phyloP scores from a whole-genome alignment of 2,329 filamentous ascomycete genomes.

The Dactylonectria estremocensis region DNA sequence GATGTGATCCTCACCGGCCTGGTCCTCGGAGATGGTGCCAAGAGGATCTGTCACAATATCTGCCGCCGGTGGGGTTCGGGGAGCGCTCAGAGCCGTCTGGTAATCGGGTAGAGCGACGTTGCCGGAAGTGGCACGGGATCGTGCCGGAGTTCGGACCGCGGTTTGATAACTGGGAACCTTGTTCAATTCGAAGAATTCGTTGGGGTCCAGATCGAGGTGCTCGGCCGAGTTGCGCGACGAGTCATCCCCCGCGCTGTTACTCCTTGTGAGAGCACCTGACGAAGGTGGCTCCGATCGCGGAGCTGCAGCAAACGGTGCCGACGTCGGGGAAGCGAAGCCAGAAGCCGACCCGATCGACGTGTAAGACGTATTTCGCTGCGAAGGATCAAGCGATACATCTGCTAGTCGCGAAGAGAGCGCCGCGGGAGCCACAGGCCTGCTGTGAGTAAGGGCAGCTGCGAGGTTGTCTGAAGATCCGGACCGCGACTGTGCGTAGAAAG shows the following conservation, averaged over 20 bases:
- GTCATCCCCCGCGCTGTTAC: slow-evolving; percentile 66
- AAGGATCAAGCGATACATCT: slow-evolving; percentile 71
- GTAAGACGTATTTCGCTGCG: slow-evolving; percentile 63
- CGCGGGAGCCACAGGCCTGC: slow-evolving; percentile 60
- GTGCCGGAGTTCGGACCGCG: slow-evolving; percentile 76
- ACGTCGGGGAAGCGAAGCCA: slow-evolving; percentile 61
- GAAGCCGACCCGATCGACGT: slow-evolving; percentile 61
- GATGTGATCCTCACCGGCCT: slow-evolving; percentile 44
- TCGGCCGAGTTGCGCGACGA: slow-evolving; percentile 71
- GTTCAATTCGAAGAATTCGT: slow-evolving; percentile 75
- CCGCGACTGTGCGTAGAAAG: slow-evolving; percentile 80
- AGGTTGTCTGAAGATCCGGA: slow-evolving; percentile 88
- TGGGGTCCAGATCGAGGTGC: slow-evolving; percentile 70
- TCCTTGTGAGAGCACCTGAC: slow-evolving; percentile 66
- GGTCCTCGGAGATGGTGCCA: slow-evolving; percentile 52
- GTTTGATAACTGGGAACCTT: slow-evolving; percentile 86
- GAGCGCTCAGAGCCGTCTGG: slow-evolving; percentile 70
- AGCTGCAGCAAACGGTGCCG: slow-evolving; percentile 54
- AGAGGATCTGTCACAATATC: slow-evolving; percentile 51
- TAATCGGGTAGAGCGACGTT: slow-evolving; percentile 76
- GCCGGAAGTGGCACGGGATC: slow-evolving; percentile 65
- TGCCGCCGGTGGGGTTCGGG: slow-evolving; percentile 61
- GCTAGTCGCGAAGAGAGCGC: slow-evolving; percentile 78
- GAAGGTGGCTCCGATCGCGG: slow-evolving; percentile 58
- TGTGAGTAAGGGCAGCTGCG: slow-evolving; percentile 61